Evolutionary conservation across 2,329 filamentous ascomycete genomes (phyloP).

Genomic region (Ophiostoma sp.): DNA sequence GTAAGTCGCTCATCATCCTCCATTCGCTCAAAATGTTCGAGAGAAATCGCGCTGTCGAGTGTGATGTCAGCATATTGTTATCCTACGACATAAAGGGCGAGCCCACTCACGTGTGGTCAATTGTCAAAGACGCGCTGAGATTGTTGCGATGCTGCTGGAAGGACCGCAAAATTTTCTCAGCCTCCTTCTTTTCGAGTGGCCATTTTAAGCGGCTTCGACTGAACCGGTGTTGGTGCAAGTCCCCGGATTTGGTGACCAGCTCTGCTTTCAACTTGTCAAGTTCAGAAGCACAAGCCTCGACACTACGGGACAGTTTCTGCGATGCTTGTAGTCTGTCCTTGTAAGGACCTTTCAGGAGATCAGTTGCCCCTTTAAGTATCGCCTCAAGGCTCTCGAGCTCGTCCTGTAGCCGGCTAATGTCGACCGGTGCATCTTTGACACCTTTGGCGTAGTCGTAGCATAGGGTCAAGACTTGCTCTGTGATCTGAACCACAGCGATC

Average conservation of each 20-base stretch:
- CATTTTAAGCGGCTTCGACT: not conserved
- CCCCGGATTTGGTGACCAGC: not conserved
- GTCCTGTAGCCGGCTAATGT: not conserved
- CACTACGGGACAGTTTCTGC: not conserved
- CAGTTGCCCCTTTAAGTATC: not conserved
- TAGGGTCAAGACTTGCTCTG: not conserved
- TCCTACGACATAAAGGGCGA: not conserved
- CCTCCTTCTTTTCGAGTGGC: not conserved
- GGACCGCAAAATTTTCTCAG: not conserved
- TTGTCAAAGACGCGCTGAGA: not conserved
- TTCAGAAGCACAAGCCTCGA: not conserved
- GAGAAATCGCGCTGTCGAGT: not conserved
- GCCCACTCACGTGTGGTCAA: not conserved
- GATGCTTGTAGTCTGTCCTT: not conserved
- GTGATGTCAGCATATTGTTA: not conserved
- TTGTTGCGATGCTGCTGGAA: not conserved
- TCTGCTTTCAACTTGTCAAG: not conserved
- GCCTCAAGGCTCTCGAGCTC: not conserved
- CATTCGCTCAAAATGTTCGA: conserved; percentile 16
- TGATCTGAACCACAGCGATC: not conserved
- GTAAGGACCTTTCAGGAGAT: not conserved
- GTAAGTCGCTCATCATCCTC: conserved; percentile 15
- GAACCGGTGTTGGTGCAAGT: not conserved
- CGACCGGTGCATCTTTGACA: not conserved
- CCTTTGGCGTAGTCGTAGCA: not conserved